phyloP scores from a whole-genome alignment of 2,329 filamentous ascomycete genomes.

The Nigrograna mackinnonii region DNA sequence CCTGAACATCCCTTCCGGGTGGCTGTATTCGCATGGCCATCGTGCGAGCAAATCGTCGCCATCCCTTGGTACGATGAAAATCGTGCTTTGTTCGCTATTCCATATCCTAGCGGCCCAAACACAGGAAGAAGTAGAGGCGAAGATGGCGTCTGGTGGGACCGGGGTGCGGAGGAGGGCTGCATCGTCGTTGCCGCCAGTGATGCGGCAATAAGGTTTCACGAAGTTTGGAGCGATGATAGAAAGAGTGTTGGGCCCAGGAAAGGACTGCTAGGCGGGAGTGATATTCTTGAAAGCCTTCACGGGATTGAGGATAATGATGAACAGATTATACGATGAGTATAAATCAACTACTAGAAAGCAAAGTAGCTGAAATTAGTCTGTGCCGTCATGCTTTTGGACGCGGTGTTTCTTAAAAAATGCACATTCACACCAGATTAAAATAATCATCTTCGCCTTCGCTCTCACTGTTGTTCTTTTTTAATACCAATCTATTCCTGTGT shows the following conservation, averaged over 20 bases:
- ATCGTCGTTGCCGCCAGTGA: slow-evolving; percentile 92
- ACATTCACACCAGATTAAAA: no score
- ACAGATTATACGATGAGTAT: slow-evolving; percentile 44
- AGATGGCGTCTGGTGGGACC: slow-evolving; percentile 58
- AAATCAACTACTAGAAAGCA: no score
- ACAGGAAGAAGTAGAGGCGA: slow-evolving; percentile 46
- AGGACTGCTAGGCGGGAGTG: slow-evolving; percentile 72
- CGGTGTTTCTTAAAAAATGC: no score
- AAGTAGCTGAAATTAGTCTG: no score
- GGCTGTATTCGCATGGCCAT: slow-evolving; percentile 93
- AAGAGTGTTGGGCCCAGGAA: slow-evolving; percentile 53
- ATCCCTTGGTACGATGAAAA: slow-evolving; percentile 83
- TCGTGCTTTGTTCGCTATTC: slow-evolving; percentile 83
- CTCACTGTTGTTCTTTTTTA: no score
- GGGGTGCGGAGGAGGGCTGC: slow-evolving; percentile 72
- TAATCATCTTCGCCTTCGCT: no score
- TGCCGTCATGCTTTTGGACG: no score
- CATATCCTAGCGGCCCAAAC: slow-evolving; percentile 71
- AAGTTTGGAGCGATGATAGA: slow-evolving; percentile 80
- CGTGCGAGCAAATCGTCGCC: slow-evolving; percentile 81
- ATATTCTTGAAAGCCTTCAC: slow-evolving; percentile 81
- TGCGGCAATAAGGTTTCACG: slow-evolving; percentile 91
- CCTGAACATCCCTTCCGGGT: slow-evolving; percentile 88
- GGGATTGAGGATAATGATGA: slow-evolving; percentile 72
- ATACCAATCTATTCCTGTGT: no score